Base-by-base conservation (phyloP, 495 filamentous ascomycete genomes). In the Aspergillus wentii region DNA sequence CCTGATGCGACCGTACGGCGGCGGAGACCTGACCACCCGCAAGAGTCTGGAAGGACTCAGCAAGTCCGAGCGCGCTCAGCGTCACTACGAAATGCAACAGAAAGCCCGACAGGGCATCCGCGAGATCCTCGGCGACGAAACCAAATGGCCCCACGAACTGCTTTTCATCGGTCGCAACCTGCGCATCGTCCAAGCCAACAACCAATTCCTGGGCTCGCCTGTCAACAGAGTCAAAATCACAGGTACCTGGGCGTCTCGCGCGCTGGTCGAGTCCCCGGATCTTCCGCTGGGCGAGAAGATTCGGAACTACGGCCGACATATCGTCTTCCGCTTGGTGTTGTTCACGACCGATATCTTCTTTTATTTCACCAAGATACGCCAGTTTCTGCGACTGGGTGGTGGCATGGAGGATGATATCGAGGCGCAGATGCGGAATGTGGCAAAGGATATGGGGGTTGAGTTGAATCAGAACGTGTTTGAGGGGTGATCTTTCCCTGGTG, bases 391-490 rank as follows among this genome's bases (percentile, higher is more conserved):
- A 2, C 60, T 77, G 2, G 88, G 90, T 2, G 71, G 75, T 11
- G 91, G 91, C 0, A 94, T 96, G 86, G 92, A 98, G 52, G 91
- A 96, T 54, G 86, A 89, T 36, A 76, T 98, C 19, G 92, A 98
- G 68, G 75, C 71, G 43, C 72, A 83, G 51, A 88, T 98, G 86
- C 80, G 73, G 60, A 69, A 64, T 19, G 85, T 95, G 68, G 92
- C 92, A 0, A 90, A 83, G 56, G 87, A 92, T 51, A 85, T 94
- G 56, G 92, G 92, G 0, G 77, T 98, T 1, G 90, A 98, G 55
- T 56, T 96, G 43, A 83, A 92, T 52, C 86, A 90, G 61, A 76
- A 77, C 28, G 71, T 95, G 3, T 95, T 95, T 61, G 86, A 92
- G 41, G 88, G 88, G n/a, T 94, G 26, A 21, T 28, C n/a, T n/a